phyloP scores from a whole-genome alignment of 768 basidiomycete species.

The Nevesoporus exiguus region DNA sequence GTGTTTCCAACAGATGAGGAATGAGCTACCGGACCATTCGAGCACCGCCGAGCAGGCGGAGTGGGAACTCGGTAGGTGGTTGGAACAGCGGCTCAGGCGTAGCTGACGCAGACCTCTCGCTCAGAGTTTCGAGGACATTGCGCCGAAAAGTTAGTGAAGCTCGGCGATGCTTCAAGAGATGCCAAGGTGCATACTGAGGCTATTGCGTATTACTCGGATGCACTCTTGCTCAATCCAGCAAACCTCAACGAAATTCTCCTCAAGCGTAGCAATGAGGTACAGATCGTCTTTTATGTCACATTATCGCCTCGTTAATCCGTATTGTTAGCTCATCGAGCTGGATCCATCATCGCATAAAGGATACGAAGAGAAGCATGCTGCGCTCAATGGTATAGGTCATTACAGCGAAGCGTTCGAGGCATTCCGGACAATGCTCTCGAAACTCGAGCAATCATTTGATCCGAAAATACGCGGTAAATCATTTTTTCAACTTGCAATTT shows the following conservation, averaged over 20 bases:
- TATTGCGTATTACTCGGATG: too few relatives aligned
- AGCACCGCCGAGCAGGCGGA: too few relatives aligned
- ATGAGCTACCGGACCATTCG: background rate
- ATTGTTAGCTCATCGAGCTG: background rate
- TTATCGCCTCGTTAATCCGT: background rate
- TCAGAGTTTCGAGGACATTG: too few relatives aligned
- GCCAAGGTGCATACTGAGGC: background rate
- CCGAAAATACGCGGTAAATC: too few relatives aligned
- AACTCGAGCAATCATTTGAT: too few relatives aligned
- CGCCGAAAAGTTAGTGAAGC: too few relatives aligned
- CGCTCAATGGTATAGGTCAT: background rate
- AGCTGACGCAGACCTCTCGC: background rate
- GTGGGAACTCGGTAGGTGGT: too few relatives aligned
- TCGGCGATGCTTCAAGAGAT: background rate
- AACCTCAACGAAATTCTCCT: too few relatives aligned
- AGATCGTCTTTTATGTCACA: background rate
- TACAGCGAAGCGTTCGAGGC: background rate
- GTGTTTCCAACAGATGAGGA: background rate
- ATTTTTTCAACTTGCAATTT: background rate
- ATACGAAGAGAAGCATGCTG: too few relatives aligned
- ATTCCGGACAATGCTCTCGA: background rate
- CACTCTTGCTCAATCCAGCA: too few relatives aligned
- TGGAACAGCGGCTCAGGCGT: background rate
- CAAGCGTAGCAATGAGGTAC: too few relatives aligned
- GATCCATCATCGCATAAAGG: too few relatives aligned